Evolutionary conservation across 1,284 basidiomycete species (phyloP).

Genomic region (Sanguinoderma infundibulare): DNA sequence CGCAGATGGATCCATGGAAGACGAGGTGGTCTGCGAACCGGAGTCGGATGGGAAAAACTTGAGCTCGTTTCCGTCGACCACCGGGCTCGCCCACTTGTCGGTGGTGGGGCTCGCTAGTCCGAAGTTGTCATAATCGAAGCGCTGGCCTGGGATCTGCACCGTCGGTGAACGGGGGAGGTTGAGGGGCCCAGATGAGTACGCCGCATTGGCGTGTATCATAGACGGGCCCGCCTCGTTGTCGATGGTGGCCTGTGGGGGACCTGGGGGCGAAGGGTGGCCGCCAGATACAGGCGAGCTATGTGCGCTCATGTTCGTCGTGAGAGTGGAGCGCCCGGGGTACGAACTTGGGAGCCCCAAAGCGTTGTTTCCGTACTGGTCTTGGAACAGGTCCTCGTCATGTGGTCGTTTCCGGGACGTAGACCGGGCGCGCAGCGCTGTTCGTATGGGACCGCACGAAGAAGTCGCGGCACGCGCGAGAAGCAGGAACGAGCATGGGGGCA

Average conservation of each 20-base stretch:
- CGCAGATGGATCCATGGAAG: background rate
- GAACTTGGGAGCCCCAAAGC: constrained; percentile 37
- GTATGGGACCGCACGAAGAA: constrained; percentile 5
- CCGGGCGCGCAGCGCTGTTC: constrained; percentile 64
- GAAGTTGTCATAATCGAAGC: constrained; percentile 59
- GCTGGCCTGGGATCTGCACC: constrained; percentile 41
- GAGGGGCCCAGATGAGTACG: constrained; percentile 24
- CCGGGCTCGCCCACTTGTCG: constrained; percentile 32
- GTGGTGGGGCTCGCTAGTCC: constrained; percentile 40
- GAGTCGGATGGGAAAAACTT: constrained; percentile 33
- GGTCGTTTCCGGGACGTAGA: constrained; percentile 76
- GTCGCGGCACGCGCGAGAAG: background rate
- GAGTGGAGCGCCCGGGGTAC: constrained; percentile 41
- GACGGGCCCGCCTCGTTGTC: constrained; percentile 35
- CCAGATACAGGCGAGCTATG: constrained; percentile 79
- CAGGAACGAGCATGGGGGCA: background rate
- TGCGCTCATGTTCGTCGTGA: constrained; percentile 61
- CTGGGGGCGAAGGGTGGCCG: constrained; percentile 65
- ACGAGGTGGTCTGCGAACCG: constrained; percentile 16
- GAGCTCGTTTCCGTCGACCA: constrained; percentile 30
- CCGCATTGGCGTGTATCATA: constrained; percentile 24
- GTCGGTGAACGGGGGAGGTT: constrained; percentile 34
- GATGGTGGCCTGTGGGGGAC: constrained; percentile 41
- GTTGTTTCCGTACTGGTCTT: constrained; percentile 34
- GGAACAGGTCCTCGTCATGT: constrained; percentile 62